Evolutionary conservation across 148 eudicot genomes (phyloP), one percentile per base, ranked within the genome.

Genomic region (Camellia granthamiana): DNA sequence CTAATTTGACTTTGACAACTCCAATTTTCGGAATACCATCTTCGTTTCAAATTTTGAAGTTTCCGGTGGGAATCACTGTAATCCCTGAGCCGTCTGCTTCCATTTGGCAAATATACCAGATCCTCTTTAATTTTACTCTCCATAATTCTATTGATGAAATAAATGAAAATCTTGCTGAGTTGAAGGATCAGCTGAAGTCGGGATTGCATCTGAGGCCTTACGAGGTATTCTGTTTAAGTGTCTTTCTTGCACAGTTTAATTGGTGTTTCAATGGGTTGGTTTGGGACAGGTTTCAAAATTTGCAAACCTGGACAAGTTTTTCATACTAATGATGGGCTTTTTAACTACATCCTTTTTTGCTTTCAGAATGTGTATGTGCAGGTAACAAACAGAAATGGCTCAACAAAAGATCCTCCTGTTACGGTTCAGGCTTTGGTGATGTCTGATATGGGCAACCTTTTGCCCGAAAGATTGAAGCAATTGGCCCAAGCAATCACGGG

Each of bases 391-490:
- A 71, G 79, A 62, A 72, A 74, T 14, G 94, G 94, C 62, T 91
- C 94, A 66, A 91, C 94, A 1, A 81, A 11, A 77, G 83, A 84
- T 79, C 85, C 88, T n/a, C 90, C 85, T 9, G 87, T 91, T 78
- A 83, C 78, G 54, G 88, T 91, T 74, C 87, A 89, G 82, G 89
- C 90, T 77, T 83, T 87, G n/a, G 86, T 91, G 78, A 81, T 71
- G 43, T 87, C 90, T 65, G 85, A 80, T 66, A 23, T 56, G 23
- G 89, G 89, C 49, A 73, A 44, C 60, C 83, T 89, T 70, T 46
- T 62, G 43, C 90, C 94, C 23, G 86, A 87, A 77, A 89, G 94
- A 81, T 74, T 89, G 80, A 91, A 78, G 79, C 89, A 91, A 81
- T 81, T 91, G 82, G 94, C 94, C 63, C 88, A 84, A 81, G 82